Base-by-base conservation (phyloP, 768 basidiomycete species). In the Serendipita vermifera region DNA sequence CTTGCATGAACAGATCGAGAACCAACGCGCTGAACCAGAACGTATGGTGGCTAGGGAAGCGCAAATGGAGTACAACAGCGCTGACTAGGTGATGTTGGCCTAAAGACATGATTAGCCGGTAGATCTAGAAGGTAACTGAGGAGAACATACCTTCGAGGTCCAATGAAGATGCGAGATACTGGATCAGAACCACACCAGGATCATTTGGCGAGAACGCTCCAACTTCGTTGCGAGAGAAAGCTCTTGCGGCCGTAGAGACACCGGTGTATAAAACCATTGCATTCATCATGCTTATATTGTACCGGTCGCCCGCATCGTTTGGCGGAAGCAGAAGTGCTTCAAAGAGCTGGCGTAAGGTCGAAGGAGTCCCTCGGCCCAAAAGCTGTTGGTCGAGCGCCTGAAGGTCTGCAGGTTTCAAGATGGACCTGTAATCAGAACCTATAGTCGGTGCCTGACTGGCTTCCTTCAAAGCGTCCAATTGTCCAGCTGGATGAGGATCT, bases 1-100 rank as follows among this genome's bases (percentile, higher is more conserved):
- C 77, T 65, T 91, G 86, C 51, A 74, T 64, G 73, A 97, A 98
- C 39, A 94, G 78, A 67, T 91, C 80, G 54, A 98, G 78, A 55
- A 97, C 73, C 61, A 97, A 77, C 40, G 83, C 86, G 67, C 85
- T 88, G 77, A 94, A 98, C 91, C 93, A 99, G 69, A 90, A 86
- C 51, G 94, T 99, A 75, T 99, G 96, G 7, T 93, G 88, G 64
- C 93, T 96, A 31, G 96, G 94, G 76, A 94, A 98, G 64, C 96
- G 88, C 60, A 99, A 74, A 67, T 98, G 94, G 63, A 92, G 79
- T 39, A 90, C 86, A 68, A 94, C 83, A n/a, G 93, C 82, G 62
- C 83, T 89, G 62, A 98, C 72, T 61, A 98, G 76, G 69, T 91
- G 86, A 71, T 98, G 90, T 81, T 96, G 92, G 61, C 92, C 94